Conservation (phyloP, 345 rosid species). For the Nephelium lappaceum region DNA sequence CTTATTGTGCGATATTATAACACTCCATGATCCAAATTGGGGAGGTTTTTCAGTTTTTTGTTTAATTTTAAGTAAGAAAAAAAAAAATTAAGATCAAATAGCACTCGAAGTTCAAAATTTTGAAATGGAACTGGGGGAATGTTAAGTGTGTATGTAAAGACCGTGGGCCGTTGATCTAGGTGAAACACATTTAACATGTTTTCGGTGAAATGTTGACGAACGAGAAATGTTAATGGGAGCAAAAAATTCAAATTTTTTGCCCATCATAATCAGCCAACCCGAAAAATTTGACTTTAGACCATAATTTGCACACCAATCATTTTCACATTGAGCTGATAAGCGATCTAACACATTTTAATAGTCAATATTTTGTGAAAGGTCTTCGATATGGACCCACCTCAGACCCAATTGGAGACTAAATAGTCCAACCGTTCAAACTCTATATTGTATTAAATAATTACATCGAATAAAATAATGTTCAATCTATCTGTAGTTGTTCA, state of each 20-base stretch:
- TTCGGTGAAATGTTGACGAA: background rate
- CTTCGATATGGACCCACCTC: constrained; percentile 16
- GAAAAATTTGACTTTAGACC: constrained; percentile 3
- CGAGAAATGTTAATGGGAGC: background rate
- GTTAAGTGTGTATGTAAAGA: background rate
- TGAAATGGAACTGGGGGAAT: too few species aligned
- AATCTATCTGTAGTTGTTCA: too few species aligned
- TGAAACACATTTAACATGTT: background rate
- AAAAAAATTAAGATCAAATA: too few species aligned
- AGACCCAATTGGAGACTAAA: background rate
- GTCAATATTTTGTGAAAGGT: background rate
- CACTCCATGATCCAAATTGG: too few species aligned
- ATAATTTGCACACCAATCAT: background rate
- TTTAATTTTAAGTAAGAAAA: too few species aligned
- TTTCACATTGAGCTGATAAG: background rate
- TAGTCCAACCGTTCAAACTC: background rate
- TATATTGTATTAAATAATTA: too few species aligned
- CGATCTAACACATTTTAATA: background rate
- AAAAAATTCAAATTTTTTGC: background rate
- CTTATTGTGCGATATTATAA: too few species aligned
- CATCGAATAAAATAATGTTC: background rate
- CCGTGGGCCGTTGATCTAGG: background rate
- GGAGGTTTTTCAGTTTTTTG: too few species aligned
- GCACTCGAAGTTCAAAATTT: too few species aligned
- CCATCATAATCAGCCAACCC: constrained; percentile 6